These are phyloP conservation scores for Curvularia sp. DNA, from an alignment of 2,329 filamentous ascomycete genomes.

Conservation along the genomic window DNA sequence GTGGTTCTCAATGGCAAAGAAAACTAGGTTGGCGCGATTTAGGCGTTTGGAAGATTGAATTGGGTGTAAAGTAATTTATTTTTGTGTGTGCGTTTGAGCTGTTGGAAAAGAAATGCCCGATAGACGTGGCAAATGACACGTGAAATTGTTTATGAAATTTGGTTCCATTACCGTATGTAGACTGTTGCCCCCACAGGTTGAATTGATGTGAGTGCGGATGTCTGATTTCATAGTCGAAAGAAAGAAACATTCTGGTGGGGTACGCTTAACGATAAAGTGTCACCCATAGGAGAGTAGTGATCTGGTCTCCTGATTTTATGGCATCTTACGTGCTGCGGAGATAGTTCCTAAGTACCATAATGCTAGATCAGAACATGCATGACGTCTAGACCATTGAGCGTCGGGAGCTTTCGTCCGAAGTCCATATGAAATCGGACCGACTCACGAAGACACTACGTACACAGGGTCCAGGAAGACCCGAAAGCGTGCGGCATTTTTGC, in stretches of 20 bases:
- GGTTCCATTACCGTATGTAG: not conserved
- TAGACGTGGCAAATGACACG: not conserved
- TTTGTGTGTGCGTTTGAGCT: not conserved
- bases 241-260: not conserved
- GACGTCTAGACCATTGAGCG: not conserved
- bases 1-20: not conserved
- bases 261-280: not conserved
- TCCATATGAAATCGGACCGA: not conserved
- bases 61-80: slow-evolving; percentile 7
- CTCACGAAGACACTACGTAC: not conserved
- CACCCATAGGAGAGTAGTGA: not conserved
- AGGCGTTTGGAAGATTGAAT: slow-evolving; percentile 1
- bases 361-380: not conserved
- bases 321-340: not conserved
- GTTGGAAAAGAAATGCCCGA: not conserved
- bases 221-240: not conserved
- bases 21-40: slow-evolving; percentile 4
- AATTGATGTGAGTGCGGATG: not conserved
- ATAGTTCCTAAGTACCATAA: not conserved
- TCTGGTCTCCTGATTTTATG: not conserved
- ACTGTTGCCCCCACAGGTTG: not conserved
- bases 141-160: not conserved
- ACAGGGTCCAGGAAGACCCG: not conserved
- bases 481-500: not conserved
- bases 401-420: not conserved